Evolutionary conservation across 108 stramenopile genomes (phyloP).

Genomic region (Licmophora abbreviata): DNA sequence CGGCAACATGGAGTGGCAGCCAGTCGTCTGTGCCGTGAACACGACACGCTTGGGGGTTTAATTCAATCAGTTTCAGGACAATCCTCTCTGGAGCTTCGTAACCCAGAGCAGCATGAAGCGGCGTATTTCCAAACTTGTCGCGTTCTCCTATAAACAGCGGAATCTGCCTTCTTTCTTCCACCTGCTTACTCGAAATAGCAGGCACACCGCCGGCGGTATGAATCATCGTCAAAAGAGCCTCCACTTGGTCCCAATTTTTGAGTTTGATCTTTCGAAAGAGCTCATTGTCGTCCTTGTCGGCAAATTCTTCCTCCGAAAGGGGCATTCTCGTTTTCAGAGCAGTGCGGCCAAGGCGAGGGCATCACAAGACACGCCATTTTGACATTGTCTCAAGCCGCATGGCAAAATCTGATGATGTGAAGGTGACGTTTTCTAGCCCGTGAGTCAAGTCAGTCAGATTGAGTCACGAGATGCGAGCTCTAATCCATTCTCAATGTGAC

Average conservation of each 20-base stretch:
- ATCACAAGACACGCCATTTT: too few species aligned
- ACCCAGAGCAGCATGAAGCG: constrained; percentile 47
- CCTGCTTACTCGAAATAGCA: neutral
- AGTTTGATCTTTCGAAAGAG: constrained; percentile 5
- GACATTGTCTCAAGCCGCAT: too few species aligned
- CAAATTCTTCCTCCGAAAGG: constrained; percentile 1
- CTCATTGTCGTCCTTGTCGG: constrained; percentile 4
- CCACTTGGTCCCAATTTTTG: constrained; percentile 5
- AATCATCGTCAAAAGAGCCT: neutral
- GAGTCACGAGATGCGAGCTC: too few species aligned
- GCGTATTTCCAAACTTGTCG: constrained; percentile 23
- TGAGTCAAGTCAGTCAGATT: too few species aligned
- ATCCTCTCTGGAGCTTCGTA: constrained; percentile 54
- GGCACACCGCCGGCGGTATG: neutral
- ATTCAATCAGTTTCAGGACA: constrained; percentile 34
- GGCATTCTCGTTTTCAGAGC: too few species aligned
- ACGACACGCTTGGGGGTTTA: constrained; percentile 33
- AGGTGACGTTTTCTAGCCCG: too few species aligned
- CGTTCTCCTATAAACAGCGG: constrained; percentile 1
- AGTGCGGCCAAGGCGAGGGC: too few species aligned
- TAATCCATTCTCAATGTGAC: too few species aligned
- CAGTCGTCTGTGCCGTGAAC: constrained; percentile 47
- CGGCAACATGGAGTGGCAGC: constrained; percentile 54
- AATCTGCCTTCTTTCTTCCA: neutral
- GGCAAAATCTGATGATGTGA: too few species aligned